phyloP scores from a whole-genome alignment of 2,329 filamentous ascomycete genomes.

The Paraphoma chrysanthemicola region DNA sequence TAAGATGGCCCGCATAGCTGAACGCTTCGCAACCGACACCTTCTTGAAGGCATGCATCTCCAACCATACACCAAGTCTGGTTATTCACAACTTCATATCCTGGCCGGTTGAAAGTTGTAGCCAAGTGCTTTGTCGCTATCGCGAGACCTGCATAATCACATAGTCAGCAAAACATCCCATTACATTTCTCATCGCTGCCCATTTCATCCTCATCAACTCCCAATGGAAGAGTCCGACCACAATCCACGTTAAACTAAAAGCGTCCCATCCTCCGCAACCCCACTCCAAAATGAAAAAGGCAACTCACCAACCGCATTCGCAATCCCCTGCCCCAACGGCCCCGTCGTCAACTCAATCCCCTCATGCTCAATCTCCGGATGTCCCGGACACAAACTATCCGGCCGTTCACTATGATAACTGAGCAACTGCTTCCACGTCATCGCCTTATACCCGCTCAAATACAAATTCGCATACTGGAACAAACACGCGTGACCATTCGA shows the following conservation, averaged over 20 bases:
- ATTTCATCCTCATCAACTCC: too few species aligned
- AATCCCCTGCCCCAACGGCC: slow-evolving; percentile 65
- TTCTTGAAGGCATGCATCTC: slow-evolving; percentile 64
- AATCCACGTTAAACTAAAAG: too few species aligned
- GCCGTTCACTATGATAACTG: slow-evolving; percentile 58
- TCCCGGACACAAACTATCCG: slow-evolving; percentile 59
- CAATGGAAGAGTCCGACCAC: too few species aligned
- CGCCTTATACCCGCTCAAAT: slow-evolving; percentile 60
- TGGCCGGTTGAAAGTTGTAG: slow-evolving; percentile 64
- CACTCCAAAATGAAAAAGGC: neutral
- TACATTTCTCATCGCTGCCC: too few species aligned
- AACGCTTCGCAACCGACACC: slow-evolving; percentile 65
- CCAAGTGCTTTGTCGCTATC: slow-evolving; percentile 58
- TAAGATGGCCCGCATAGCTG: slow-evolving; percentile 62
- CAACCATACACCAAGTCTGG: slow-evolving; percentile 63
- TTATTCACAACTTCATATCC: slow-evolving; percentile 58
- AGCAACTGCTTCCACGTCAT: slow-evolving; percentile 66
- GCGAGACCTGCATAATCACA: slow-evolving; percentile 56
- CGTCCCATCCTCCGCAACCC: neutral
- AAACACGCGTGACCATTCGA: slow-evolving; percentile 66
- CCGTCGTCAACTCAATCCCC: slow-evolving; percentile 66
- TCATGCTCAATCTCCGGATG: slow-evolving; percentile 66
- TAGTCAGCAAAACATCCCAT: slow-evolving; percentile 41
- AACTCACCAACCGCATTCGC: slow-evolving; percentile 58
- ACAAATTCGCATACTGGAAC: slow-evolving; percentile 61